phyloP scores from a whole-genome alignment of 2,329 filamentous ascomycete species.

The Botrytis cinerea region DNA sequence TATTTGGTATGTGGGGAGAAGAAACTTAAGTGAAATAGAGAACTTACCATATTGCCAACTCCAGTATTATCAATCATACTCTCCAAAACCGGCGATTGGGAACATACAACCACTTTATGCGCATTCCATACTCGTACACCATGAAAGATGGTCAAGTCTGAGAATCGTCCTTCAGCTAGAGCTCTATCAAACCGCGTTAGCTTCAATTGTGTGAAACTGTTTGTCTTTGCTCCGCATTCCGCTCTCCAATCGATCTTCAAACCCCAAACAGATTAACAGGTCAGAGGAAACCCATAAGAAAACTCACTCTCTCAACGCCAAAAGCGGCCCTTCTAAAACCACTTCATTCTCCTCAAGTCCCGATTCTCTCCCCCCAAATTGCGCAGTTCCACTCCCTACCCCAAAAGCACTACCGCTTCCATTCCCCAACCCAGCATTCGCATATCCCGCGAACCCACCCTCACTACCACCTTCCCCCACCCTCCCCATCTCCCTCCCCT shows the following conservation, averaged over 20 bases:
- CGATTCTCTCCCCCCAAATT: not conserved
- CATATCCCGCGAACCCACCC: not conserved
- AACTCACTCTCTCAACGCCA: constrained; percentile 18
- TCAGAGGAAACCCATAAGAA: not conserved
- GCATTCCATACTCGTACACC: constrained; percentile 31
- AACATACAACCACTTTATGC: constrained; percentile 35
- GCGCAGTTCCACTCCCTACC: no score
- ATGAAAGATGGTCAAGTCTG: constrained; percentile 34
- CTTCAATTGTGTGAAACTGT: not conserved
- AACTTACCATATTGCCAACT: not conserved
- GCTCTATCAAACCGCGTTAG: constrained; percentile 25
- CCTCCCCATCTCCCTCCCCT: not conserved
- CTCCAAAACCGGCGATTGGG: constrained; percentile 34
- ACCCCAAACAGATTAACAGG: not conserved
- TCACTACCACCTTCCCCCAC: not conserved
- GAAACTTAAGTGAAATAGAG: not conserved
- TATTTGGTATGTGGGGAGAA: not conserved
- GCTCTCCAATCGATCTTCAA: no score
- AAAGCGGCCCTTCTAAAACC: constrained; percentile 12
- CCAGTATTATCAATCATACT: constrained; percentile 25
- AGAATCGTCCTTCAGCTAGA: constrained; percentile 34
- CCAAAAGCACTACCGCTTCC: not conserved
- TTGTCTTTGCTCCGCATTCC: not conserved
- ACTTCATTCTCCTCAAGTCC: constrained; percentile 9
- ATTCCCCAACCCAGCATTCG: not conserved